These are phyloP conservation scores for Trichoderma erinaceum DNA, from an alignment of 495 filamentous ascomycete species.

Conservation along the genomic window DNA sequence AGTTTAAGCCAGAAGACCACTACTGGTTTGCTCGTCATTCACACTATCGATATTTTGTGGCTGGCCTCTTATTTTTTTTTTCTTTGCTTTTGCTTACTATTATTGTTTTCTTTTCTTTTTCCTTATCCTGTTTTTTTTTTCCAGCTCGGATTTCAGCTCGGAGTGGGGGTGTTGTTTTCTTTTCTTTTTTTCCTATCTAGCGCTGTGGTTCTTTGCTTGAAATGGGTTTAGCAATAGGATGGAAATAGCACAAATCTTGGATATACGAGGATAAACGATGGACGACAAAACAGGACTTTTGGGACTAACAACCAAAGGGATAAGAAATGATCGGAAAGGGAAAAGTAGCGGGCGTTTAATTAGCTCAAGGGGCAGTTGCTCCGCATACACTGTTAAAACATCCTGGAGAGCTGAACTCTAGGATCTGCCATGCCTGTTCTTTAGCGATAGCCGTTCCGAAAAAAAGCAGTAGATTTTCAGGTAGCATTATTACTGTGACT, in stretches of 20 bases:
- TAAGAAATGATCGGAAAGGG: neutral
- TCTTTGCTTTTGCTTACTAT: neutral
- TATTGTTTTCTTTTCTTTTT: neutral
- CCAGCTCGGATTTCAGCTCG: no score
- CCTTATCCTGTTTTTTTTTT: neutral
- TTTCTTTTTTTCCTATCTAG: neutral
- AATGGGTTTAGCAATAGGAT: neutral
- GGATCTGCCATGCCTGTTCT: neutral
- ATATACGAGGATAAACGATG: constrained; percentile 1
- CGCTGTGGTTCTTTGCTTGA: neutral
- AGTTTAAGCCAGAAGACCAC: no score
- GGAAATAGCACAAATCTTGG: neutral
- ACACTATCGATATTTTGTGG: neutral
- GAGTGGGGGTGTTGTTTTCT: neutral
- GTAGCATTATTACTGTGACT: no score
- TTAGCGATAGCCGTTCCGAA: neutral
- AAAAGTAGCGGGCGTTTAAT: constrained; percentile 4
- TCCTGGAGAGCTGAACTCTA: constrained; percentile 6
- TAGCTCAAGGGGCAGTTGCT: neutral
- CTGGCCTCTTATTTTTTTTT: neutral
- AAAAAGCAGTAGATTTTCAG: neutral
- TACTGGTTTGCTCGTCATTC: neutral
- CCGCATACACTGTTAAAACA: neutral
- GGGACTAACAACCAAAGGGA: neutral
- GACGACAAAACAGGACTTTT: neutral